A percentile compares a stretch with the other conserved stretches of the same genome.
These are phyloP conservation scores for Zizania latifolia DNA, from an alignment of 176 grass and related monocot genomes.

Conservation along the genomic window DNA sequence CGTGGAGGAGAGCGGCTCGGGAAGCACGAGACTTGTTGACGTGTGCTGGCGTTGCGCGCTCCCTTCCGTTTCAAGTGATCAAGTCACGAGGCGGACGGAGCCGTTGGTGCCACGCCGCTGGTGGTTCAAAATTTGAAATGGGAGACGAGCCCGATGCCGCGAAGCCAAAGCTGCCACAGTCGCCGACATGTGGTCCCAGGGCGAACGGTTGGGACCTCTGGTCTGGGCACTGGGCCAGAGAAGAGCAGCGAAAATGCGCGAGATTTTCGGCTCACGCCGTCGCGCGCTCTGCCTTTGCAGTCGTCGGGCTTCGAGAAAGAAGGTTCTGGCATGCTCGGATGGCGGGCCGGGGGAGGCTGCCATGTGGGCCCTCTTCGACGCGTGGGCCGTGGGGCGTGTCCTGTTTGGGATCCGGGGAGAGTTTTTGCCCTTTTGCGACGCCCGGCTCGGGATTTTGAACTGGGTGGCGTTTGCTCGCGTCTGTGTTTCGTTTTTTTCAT, in stretches of 20 bases:
- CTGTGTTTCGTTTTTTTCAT: not conserved
- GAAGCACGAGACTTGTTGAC: conserved; percentile 14
- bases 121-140: conserved; percentile 39
- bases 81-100: conserved; percentile 5
- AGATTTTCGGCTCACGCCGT: conserved; percentile 3
- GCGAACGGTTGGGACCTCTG: too few relatives aligned
- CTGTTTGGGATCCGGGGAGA: not conserved
- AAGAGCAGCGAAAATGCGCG: conserved; percentile 10
- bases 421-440: not conserved
- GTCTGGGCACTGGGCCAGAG: not conserved
- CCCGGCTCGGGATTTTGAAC: not conserved
- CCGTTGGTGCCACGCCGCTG: not conserved
- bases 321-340: not conserved
- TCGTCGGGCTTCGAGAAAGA: conserved; percentile 27
- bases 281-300: conserved; percentile 15
- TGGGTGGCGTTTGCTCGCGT: not conserved
- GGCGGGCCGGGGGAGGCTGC: not conserved
- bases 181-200: too few relatives aligned
- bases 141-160: not conserved
- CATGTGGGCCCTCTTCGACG: not conserved
- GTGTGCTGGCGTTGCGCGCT: conserved; percentile 23
- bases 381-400: not conserved
- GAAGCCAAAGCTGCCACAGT: too few relatives aligned
- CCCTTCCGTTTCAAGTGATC: not conserved
- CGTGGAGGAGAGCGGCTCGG: not conserved